These are phyloP conservation scores for Tranzscheliella williamsii DNA, from an alignment of 1,284 basidiomycete genomes.

Conservation along the genomic window DNA sequence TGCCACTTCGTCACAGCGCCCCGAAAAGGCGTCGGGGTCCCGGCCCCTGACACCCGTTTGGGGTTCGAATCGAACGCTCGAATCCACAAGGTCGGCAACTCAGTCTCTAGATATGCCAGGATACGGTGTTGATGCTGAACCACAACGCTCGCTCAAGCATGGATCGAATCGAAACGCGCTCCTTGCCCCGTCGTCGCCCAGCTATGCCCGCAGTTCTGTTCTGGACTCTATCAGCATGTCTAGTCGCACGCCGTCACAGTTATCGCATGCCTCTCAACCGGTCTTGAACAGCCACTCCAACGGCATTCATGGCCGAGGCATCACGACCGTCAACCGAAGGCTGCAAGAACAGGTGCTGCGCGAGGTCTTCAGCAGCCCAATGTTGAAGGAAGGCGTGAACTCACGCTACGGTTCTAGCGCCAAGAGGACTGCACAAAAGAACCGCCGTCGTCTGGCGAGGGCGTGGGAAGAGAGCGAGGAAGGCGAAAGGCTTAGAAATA, in stretches of 20 bases:
- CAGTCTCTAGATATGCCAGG: constrained; percentile 20
- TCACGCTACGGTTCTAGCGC: constrained; percentile 33
- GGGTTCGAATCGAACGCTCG: constrained; percentile 24
- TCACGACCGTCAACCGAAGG: constrained; percentile 57
- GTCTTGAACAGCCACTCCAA: constrained; percentile 2
- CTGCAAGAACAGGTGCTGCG: constrained; percentile 58
- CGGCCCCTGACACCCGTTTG: constrained; percentile 14
- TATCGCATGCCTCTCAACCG: constrained; percentile 20
- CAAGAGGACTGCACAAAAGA: constrained; percentile 39
- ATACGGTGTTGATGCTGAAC: background rate
- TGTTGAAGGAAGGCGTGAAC: constrained; percentile 37
- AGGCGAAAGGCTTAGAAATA: constrained; percentile 33
- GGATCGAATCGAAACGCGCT: background rate
- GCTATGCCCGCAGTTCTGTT: constrained; percentile 26
- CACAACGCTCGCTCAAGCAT: background rate
- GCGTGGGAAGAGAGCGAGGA: constrained; percentile 55
- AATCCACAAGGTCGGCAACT: constrained; percentile 18
- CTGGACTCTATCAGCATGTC: constrained; percentile 20
- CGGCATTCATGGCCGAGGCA: constrained; percentile 50
- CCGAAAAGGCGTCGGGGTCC: constrained; percentile 11
- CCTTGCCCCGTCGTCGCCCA: background rate
- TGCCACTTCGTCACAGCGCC: constrained; percentile 4
- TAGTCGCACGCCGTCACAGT: constrained; percentile 24
- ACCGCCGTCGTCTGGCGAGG: constrained; percentile 43
- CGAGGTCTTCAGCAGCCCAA: constrained; percentile 55